Base-by-base conservation (phyloP, 1,284 basidiomycete genomes). In the Trametes versicolor region DNA sequence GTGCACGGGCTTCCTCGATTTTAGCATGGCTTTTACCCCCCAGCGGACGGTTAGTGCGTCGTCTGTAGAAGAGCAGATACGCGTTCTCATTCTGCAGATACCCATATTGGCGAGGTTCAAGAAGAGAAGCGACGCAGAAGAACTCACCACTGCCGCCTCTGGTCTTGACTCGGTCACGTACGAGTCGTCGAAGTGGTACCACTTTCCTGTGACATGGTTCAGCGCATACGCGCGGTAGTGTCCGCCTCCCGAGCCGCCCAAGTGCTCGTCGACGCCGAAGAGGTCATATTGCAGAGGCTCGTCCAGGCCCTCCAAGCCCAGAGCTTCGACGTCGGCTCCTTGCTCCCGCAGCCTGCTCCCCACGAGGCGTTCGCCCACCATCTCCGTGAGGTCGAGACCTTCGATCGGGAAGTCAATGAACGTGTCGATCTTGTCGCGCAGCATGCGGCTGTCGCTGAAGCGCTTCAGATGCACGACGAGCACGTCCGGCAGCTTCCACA, bases 141-240 rank as follows among this genome's bases (percentile, higher is more conserved):
- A 64, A 70, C 62, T 45, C 78, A 96, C 94, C 73, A 97, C 91
- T 58, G 92, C 82, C 45, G 90, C 85, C 32, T 82, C 77, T n/a
- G 90, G 81, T 48, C 83, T 81, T 34, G 87, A 82, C 39, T 80
- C 75, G 32, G 87, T 87, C 55, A 97, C 95, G 73, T 88, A 90
- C 12, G 94, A 92, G 78, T 99, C 98, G 76, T 99, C 98, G 71
- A 97, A 99, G 76, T 98, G 96, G 81, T 99, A 97, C 98, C 98
- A 99, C 74, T 94, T 89, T 41, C 85, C 85, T 62, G 91, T 93
- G 50, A 87, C 78, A 70, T 93, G 90, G 77, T 98, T 98, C 73
- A 89, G 84, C 34, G 96, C 96, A 78, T 95, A 98, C 3, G 98
- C 97, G 8, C 97, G 94, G 79, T 99, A 99, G 78, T 99, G 97